Evolutionary conservation across 257 asterid species (phyloP).

Genomic region (Jacaranda mimosifolia): DNA sequence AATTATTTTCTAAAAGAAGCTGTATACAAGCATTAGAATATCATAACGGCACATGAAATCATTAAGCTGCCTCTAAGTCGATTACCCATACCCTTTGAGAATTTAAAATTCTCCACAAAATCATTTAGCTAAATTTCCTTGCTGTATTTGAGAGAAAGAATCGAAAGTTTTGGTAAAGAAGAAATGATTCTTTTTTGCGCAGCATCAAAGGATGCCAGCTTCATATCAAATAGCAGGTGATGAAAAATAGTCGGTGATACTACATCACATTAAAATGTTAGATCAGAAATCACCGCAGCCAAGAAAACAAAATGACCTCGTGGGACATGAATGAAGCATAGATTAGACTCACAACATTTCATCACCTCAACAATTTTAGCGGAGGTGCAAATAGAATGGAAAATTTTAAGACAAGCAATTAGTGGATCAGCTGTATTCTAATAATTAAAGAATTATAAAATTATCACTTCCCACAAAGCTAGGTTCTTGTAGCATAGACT

Average conservation of each 20-base stretch:
- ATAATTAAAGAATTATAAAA: neutral
- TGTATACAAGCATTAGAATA: neutral
- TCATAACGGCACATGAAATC: neutral
- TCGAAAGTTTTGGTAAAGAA: neutral
- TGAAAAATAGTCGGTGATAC: neutral
- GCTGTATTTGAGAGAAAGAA: neutral
- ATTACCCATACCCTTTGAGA: too few relatives aligned
- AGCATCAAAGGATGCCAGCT: neutral
- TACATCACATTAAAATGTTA: neutral
- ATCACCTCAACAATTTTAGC: neutral
- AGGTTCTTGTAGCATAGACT: neutral
- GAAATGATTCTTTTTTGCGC: neutral
- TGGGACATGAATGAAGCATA: neutral
- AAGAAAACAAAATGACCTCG: neutral
- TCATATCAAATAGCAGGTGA: constrained; percentile 12
- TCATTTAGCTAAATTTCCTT: neutral
- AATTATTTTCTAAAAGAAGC: neutral
- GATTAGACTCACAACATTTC: constrained; percentile 4
- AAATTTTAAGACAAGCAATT: neutral
- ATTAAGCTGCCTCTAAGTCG: neutral
- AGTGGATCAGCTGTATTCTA: neutral
- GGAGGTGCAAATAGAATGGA: neutral
- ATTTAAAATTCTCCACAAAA: neutral
- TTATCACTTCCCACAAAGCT: neutral
- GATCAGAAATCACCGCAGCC: neutral